These are phyloP conservation scores for Lojkania enalia DNA, from an alignment of 2,329 filamentous ascomycete species.

Conservation along the genomic window DNA sequence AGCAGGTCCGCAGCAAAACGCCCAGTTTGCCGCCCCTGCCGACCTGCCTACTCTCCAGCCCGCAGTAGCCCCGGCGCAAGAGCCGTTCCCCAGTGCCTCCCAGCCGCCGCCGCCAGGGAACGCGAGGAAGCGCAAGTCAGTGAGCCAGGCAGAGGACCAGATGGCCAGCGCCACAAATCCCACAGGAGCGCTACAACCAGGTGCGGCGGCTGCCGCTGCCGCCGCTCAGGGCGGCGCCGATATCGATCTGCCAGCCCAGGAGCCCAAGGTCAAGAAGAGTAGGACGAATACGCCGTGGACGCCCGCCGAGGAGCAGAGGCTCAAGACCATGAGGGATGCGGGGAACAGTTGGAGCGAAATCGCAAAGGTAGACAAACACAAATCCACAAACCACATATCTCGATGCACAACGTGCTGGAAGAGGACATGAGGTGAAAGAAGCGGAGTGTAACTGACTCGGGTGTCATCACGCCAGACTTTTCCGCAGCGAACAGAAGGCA, in stretches of 20 bases:
- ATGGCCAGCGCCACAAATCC: slow-evolving; percentile 34
- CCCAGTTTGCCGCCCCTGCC: slow-evolving; percentile 24
- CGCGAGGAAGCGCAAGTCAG: slow-evolving; percentile 41
- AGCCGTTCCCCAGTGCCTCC: slow-evolving; percentile 19
- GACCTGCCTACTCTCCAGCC: slow-evolving; percentile 35
- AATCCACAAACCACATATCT: slow-evolving; percentile 8
- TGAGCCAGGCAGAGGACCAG: slow-evolving; percentile 24
- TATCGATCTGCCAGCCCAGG: slow-evolving; percentile 30
- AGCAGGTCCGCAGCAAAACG: slow-evolving; percentile 23
- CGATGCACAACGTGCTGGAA: slow-evolving; percentile 5
- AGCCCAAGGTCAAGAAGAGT: slow-evolving; percentile 75
- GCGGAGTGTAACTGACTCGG: slow-evolving; percentile 25
- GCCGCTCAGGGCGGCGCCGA: slow-evolving; percentile 24
- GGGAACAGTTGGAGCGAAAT: slow-evolving; percentile 98
- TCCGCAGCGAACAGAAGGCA: slow-evolving; percentile 89
- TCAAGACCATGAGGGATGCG: slow-evolving; percentile 92
- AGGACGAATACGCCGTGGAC: slow-evolving; percentile 99
- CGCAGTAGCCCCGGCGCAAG: slow-evolving; percentile 32
- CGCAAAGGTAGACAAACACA: slow-evolving; percentile 70
- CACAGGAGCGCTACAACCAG: slow-evolving; percentile 26
- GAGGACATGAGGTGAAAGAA: slow-evolving; percentile 1
- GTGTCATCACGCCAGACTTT: slow-evolving; percentile 66
- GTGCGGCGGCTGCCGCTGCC: slow-evolving; percentile 30
- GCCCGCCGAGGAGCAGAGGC: slow-evolving; percentile 83
- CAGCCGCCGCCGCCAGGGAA: slow-evolving; percentile 27